A percentile compares a stretch with the other conserved stretches of the same genome.
These are phyloP conservation scores for Phyllostachys edulis DNA, from an alignment of 176 grass and related monocot genomes.

Conservation along the genomic window DNA sequence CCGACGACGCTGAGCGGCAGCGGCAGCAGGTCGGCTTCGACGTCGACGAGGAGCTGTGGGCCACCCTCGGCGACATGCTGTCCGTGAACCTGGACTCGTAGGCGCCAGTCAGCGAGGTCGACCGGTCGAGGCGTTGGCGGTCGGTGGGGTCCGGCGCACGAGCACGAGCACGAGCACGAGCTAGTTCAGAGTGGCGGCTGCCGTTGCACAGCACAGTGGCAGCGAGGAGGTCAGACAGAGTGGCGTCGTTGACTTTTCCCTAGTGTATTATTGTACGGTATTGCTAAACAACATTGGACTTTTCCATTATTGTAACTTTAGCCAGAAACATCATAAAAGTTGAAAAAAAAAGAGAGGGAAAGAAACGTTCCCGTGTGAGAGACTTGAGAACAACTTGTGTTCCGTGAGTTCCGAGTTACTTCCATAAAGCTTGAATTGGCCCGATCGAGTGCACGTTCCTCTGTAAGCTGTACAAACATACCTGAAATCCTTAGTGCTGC, in stretches of 20 bases:
- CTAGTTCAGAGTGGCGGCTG: slow-evolving; percentile 23
- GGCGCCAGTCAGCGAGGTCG: background rate
- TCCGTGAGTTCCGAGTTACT: slow-evolving; percentile 46
- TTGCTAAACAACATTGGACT: too few species aligned
- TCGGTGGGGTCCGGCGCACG: slow-evolving; percentile 32
- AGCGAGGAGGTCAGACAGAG: slow-evolving; percentile 25
- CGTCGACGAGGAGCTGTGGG: slow-evolving; percentile 68
- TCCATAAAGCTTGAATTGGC: slow-evolving; percentile 18
- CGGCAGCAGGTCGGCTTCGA: slow-evolving; percentile 39
- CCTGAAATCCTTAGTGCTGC: background rate
- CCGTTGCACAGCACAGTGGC: slow-evolving; percentile 32
- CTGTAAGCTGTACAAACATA: background rate
- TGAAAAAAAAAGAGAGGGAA: background rate
- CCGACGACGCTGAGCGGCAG: slow-evolving; percentile 20
- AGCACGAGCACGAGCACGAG: slow-evolving; percentile 12
- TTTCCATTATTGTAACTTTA: slow-evolving; percentile 49
- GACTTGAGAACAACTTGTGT: slow-evolving; percentile 14
- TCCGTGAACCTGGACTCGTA: slow-evolving; percentile 54
- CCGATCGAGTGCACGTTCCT: background rate
- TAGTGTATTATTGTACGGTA: slow-evolving; percentile 44
- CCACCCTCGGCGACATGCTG: slow-evolving; percentile 60
- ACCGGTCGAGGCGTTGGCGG: slow-evolving; percentile 33
- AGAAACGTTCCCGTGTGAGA: background rate
- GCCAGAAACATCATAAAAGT: slow-evolving; percentile 41
- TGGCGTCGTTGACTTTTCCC: slow-evolving; percentile 55